Base-by-base conservation (phyloP, 306 rosid species). In the Quercus cerris region DNA sequence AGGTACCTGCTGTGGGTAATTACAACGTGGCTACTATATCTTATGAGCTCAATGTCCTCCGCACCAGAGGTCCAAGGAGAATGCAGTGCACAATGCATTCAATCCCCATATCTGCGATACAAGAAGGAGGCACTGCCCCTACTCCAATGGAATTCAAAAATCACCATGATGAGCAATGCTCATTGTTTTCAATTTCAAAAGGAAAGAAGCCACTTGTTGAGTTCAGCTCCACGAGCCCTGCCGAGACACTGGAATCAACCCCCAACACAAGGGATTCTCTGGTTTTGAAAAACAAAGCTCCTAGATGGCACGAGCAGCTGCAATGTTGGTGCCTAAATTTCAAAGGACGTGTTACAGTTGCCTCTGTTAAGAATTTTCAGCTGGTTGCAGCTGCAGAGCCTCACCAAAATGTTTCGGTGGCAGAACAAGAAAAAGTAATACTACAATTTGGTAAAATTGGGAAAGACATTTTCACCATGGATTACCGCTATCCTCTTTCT, bases 261-360 rank as follows among this genome's bases (percentile, higher is more conserved):
- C 77, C 55, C 15, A 56, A 74, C 51, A 57, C 76, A 56, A 81
- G 83, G 31, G 88, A 85, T 41, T 91, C 97, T 7, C 79, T 93
- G 78, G 64, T 94, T 77, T 80, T 94, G 92, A 93, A 84, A 87
- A 94, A 91, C 44, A 93, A 91, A 82, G 85, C 94, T 73, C 97
- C 99, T 67, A 90, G 99, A 80, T 94, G 97, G 99, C 99, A 93
- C 22, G 97, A 93, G 78, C 99, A 93, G 75, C 90, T 93, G 25
- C 97, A 93, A 38, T 94, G 99, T 80, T 94, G 99, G 99, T 95
- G 99, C 84, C 84, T 95, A 71, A 95, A 95, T 84, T 95, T 95
- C 87, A 95, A 88, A 80, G 99, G 99, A 75, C 87, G 99, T 1
- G 99, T 95, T 51, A 93, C 98, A 0, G 98, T 95, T 61, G 98